These are phyloP conservation scores for Podospora pseudopauciseta DNA, from an alignment of 495 filamentous ascomycete species.

Conservation along the genomic window DNA sequence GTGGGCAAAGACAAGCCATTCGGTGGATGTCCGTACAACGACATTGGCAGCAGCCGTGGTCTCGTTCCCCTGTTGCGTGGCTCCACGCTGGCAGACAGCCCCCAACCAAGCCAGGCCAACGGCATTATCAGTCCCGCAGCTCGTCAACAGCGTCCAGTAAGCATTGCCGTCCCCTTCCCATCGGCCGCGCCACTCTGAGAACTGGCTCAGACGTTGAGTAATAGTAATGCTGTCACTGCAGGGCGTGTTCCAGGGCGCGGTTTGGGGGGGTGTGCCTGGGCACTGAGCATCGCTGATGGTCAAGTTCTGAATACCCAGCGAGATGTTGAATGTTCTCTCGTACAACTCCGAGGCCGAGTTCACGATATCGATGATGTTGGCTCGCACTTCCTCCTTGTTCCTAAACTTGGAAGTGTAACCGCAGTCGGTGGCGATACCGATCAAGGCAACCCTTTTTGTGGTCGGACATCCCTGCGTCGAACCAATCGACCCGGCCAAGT, in stretches of 20 bases:
- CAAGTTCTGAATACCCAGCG: conserved; percentile 81
- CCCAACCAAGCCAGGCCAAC: conserved; percentile 94
- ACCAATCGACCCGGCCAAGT: conserved; percentile 77
- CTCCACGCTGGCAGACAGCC: conserved; percentile 69
- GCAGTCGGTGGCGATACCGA: conserved; percentile 93
- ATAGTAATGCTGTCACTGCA: conserved; percentile 64
- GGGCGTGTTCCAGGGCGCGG: conserved; percentile 75
- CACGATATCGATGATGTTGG: conserved; percentile 77
- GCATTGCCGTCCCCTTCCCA: conserved; percentile 66
- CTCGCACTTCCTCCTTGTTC: conserved; percentile 52
- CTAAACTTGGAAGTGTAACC: conserved; percentile 71
- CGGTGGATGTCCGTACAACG: conserved; percentile 74
- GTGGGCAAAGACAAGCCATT: conserved; percentile 97
- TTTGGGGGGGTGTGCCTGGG: conserved; percentile 57
- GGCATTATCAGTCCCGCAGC: conserved; percentile 77
- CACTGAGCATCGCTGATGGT: conserved; percentile 68
- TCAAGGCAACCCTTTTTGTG: conserved; percentile 81
- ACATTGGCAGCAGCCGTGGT: conserved; percentile 84
- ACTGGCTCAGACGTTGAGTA: conserved; percentile 75
- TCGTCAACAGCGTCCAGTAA: conserved; percentile 90
- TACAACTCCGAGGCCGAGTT: conserved; percentile 84
- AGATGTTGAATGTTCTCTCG: conserved; percentile 90
- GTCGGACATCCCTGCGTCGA: conserved; percentile 76
- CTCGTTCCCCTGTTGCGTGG: conserved; percentile 49
- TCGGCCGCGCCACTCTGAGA: conserved; percentile 81